phyloP scores from a whole-genome alignment of 768 basidiomycete species.

The Pulveroboletus sp. region DNA sequence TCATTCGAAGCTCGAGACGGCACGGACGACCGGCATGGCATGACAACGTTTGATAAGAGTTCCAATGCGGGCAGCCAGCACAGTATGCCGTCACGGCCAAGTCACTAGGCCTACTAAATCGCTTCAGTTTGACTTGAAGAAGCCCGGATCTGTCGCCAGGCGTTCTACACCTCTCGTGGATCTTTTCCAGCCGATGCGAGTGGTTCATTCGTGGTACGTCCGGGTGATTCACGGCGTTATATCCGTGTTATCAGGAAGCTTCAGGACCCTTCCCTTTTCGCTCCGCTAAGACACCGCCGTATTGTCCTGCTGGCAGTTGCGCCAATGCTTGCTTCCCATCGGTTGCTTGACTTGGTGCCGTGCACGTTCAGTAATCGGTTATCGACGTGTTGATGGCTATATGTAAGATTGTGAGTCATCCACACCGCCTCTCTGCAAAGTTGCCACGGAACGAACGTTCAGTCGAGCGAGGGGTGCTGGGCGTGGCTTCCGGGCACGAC shows the following conservation, averaged over 20 bases:
- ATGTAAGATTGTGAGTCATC: not conserved
- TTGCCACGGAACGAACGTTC: not conserved
- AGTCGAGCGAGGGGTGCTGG: too few relatives aligned
- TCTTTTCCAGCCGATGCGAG: too few relatives aligned
- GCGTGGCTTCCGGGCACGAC: not conserved
- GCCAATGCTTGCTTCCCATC: slow-evolving; percentile 7
- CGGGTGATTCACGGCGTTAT: not conserved
- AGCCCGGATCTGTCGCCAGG: too few relatives aligned
- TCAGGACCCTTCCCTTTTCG: not conserved
- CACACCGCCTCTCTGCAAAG: not conserved
- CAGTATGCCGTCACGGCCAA: not conserved
- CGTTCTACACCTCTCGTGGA: too few relatives aligned
- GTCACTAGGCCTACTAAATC: not conserved
- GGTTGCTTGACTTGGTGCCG: not conserved
- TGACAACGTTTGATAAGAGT: not conserved
- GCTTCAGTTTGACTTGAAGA: not conserved
- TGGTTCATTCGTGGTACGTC: too few relatives aligned
- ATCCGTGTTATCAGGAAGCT: not conserved
- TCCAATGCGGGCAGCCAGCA: not conserved
- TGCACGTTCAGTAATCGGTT: not conserved
- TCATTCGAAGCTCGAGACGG: not conserved
- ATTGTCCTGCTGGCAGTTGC: slow-evolving; percentile 1
- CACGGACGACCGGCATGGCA: not conserved
- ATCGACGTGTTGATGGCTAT: not conserved
- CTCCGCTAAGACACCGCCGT: not conserved